Evolutionary conservation across 1,284 basidiomycete species (phyloP).

Genomic region (Cryptococcus amylolentus): DNA sequence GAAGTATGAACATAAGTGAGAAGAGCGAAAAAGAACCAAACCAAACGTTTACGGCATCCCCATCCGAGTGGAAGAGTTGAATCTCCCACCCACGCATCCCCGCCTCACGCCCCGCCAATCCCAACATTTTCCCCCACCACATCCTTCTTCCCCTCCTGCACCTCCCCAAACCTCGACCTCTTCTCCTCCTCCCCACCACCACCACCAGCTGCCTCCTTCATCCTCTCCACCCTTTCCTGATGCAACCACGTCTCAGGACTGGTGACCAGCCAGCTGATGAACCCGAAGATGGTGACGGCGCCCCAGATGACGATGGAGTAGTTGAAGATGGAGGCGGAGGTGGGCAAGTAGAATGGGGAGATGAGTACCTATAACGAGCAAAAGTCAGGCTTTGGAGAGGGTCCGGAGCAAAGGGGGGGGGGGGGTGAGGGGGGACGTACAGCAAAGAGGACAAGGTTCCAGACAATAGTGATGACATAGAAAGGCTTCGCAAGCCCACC

Average conservation of each 20-base stretch:
- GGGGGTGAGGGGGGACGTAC: slow-evolving; percentile 44
- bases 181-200: neutral
- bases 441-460: slow-evolving; percentile 68
- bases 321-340: slow-evolving; percentile 67
- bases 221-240: neutral
- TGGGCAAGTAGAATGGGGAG: slow-evolving; percentile 78
- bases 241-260: slow-evolving; percentile 5
- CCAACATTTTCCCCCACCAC: neutral
- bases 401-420: too few species aligned
- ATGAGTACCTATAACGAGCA: neutral
- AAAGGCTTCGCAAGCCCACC: slow-evolving; percentile 64
- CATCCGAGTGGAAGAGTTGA: neutral
- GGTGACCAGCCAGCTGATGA: slow-evolving; percentile 2
- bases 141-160: neutral
- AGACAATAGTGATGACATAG: slow-evolving; percentile 63
- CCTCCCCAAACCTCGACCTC: neutral
- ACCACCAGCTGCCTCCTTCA: neutral
- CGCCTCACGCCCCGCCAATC: neutral
- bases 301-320: slow-evolving; percentile 36
- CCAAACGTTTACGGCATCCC: too few species aligned
- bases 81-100: neutral
- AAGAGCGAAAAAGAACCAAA: too few species aligned
- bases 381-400: neutral
- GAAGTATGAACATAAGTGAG: too few species aligned
- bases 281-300: slow-evolving; percentile 6